Conservation (phyloP, 2,329 filamentous ascomycete species). For the Coniochaeta pulveracea region DNA sequence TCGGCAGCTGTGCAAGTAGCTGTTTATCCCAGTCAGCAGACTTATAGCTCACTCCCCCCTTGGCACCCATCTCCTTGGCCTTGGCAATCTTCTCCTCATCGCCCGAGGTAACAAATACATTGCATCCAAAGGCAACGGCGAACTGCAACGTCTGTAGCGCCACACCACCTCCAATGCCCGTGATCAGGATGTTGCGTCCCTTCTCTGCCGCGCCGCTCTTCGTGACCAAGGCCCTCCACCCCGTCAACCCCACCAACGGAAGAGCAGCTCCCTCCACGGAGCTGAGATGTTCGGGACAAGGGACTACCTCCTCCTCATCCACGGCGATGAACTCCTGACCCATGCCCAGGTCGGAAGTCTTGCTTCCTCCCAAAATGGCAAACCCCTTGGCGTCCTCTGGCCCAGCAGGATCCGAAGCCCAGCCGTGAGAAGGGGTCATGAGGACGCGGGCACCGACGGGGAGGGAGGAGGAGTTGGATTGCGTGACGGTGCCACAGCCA, state of each 20-base stretch:
- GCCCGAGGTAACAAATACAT: conserved; percentile 74
- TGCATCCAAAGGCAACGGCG: conserved; percentile 60
- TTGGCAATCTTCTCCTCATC: conserved; percentile 63
- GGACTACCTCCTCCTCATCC: conserved; percentile 61
- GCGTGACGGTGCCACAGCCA: conserved; percentile 64
- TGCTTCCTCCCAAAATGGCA: conserved; percentile 59
- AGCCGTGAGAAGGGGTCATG: conserved; percentile 67
- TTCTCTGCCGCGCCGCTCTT: conserved; percentile 56
- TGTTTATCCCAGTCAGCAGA: conserved; percentile 72
- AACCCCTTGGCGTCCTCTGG: conserved; percentile 55
- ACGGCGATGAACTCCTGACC: conserved; percentile 64
- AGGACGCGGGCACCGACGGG: conserved; percentile 47
- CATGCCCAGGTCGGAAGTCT: conserved; percentile 54
- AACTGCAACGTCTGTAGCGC: conserved; percentile 75
- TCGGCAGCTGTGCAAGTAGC: conserved; percentile 49
- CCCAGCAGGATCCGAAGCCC: conserved; percentile 58
- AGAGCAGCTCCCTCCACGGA: conserved; percentile 71
- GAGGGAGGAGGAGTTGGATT: conserved; percentile 37
- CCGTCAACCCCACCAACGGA: conserved; percentile 77
- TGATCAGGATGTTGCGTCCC: conserved; percentile 71
- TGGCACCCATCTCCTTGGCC: conserved; percentile 62
- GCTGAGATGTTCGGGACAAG: conserved; percentile 60
- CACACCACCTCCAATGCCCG: conserved; percentile 87
- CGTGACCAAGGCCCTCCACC: conserved; percentile 72
- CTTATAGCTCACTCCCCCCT: conserved; percentile 74